Base-by-base conservation (phyloP, 768 basidiomycete species). In the Suillus subaureus region DNA sequence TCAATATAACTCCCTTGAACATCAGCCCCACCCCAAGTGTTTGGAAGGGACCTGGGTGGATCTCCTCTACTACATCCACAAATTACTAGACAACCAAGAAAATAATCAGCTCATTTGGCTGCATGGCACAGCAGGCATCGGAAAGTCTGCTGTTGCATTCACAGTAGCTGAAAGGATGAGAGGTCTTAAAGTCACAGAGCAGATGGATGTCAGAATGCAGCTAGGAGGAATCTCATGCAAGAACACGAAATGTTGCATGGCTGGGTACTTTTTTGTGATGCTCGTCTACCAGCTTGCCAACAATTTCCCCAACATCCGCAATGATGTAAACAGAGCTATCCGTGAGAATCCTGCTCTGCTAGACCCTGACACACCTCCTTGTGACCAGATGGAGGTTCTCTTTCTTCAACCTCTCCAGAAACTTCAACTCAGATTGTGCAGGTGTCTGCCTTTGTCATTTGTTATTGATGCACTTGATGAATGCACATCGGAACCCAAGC, bases 241-340 rank as follows among this genome's bases (percentile, higher is more conserved):
- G 1, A 0, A 49, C 23, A 13, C 47, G 0, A 6, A 26, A 0
- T 13, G 47, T 5, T 26, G 0, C 6, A 49, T 3, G 2, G 26
- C 47, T 49, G 47, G 23, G 1, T 26, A 26, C 7, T 26, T 49
- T 12, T 49, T 49, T 26, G 47, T 23, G 6, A 49, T 23, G 6
- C 47, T 49, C 6, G 45, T n/a, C 4, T 47, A 47, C 5, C 45
- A 47, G 23, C 47, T 49, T 23, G 47, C 23, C n/a, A 23, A 23
- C 23, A 49, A 49, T 49, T 49, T 49, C 7, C 47, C 47, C 6
- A 49, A 6, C 12, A 2, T 49, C 0, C 47, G 13, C 1, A 23
- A 49, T n/a, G 47, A 49, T 6, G 6, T 49, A 13, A 49, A 23
- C 13, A 6, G 13, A 15, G 2, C 6, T 2, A 49, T 49, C 0